Conservation (phyloP, 176 grass and related monocot genomes). For the Oryza glaberrima region DNA sequence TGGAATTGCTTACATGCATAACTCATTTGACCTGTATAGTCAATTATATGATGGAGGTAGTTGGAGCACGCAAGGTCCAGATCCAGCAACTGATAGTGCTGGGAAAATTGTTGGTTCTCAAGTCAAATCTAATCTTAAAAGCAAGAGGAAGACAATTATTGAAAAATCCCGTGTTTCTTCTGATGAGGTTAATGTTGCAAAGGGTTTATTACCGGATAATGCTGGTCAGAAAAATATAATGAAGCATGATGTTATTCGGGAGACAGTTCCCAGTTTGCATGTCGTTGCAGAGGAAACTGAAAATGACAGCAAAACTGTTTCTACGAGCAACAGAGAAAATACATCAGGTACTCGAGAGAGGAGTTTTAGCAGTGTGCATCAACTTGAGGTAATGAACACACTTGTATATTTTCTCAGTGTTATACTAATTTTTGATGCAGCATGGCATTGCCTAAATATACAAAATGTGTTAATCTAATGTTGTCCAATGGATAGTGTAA, state of each 20-base stretch:
- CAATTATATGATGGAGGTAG: conserved; percentile 72
- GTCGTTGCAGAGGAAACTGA: conserved; percentile 72
- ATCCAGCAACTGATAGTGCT: conserved; percentile 44
- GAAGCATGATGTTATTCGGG: conserved; percentile 48
- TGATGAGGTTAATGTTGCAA: conserved; percentile 47
- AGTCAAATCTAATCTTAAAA: conserved; percentile 48
- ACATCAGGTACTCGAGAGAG: conserved; percentile 52
- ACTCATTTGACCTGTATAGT: conserved; percentile 76
- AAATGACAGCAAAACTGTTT: conserved; percentile 61
- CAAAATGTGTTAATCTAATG: background rate
- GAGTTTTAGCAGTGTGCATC: conserved; percentile 53
- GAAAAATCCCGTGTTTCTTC: conserved; percentile 52
- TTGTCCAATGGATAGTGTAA: background rate
- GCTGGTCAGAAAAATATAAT: conserved; percentile 37
- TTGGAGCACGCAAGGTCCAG: conserved; percentile 50
- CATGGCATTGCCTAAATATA: background rate
- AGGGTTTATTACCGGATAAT: conserved; percentile 43
- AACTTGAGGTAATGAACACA: conserved; percentile 61
- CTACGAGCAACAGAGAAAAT: conserved; percentile 54
- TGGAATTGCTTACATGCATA: conserved; percentile 56
- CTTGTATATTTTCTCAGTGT: conserved; percentile 19
- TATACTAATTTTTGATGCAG: background rate
- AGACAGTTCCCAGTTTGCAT: conserved; percentile 53
- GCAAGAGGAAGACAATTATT: conserved; percentile 54
- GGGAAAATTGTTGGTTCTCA: conserved; percentile 53